Evolutionary conservation across 306 rosid genomes (phyloP).

Genomic region (Acmispon strigosus): DNA sequence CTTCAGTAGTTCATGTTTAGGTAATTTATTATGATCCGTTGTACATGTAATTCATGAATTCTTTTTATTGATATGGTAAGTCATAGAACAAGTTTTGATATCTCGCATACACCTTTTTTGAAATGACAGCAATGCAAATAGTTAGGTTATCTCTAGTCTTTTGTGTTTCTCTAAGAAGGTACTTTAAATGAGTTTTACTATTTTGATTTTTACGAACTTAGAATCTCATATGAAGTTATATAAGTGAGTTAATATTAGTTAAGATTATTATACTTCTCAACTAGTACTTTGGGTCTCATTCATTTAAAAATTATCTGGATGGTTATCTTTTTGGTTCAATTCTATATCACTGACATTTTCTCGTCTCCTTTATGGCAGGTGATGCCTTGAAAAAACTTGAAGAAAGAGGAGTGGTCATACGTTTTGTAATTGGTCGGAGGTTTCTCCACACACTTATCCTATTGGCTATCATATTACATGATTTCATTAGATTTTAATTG

Average conservation of each 20-base stretch:
- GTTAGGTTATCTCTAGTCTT: conserved; percentile 4
- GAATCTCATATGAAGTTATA: background rate
- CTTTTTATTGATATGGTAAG: background rate
- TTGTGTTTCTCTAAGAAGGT: background rate
- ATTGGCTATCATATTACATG: background rate
- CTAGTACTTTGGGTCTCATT: background rate
- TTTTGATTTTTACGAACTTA: background rate
- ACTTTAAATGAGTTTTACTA: background rate
- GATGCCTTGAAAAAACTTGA: conserved; percentile 89
- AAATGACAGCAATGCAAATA: background rate
- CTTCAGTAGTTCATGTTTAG: background rate
- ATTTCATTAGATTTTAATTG: conserved; percentile 13
- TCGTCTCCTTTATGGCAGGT: conserved; percentile 40
- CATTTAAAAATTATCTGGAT: conserved; percentile 2
- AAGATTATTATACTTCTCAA: conserved; percentile 4
- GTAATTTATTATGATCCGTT: background rate
- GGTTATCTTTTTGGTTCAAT: background rate
- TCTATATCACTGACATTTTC: conserved; percentile 4
- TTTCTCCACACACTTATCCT: conserved; percentile 47
- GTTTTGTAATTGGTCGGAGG: conserved; percentile 98
- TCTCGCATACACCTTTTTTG: background rate
- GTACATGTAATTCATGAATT: background rate
- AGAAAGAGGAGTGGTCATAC: conserved; percentile 90
- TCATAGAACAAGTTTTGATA: background rate
- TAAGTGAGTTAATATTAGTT: background rate